Percentiles rank a stretch among this genome's conserved stretches.
phyloP scores from a whole-genome alignment of 2,329 filamentous ascomycete species.

The Colletotrichum theobromicola region DNA sequence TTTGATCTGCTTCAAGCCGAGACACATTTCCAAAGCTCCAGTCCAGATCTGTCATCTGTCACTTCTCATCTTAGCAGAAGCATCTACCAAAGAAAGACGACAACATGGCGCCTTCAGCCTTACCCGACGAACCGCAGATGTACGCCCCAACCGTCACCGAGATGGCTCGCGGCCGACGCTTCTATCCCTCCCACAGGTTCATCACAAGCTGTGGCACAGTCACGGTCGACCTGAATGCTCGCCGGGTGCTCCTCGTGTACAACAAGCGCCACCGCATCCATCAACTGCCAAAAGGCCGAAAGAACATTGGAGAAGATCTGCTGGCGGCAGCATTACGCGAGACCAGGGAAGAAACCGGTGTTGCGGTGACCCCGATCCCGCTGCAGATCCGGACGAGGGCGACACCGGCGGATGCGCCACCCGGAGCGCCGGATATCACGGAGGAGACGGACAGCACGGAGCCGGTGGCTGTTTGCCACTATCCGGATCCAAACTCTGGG shows the following conservation, averaged over 20 bases:
- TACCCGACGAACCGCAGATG: constrained; percentile 1
- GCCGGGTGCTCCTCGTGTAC: constrained; percentile 46
- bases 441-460: background rate
- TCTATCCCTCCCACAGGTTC: constrained; percentile 45
- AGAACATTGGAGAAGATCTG: constrained; percentile 50
- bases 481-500: constrained; percentile 26
- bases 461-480: background rate
- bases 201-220: constrained; percentile 54
- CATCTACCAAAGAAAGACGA: background rate
- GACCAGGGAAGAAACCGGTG: constrained; percentile 53
- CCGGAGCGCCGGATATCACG: constrained; percentile 27
- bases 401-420: constrained; percentile 30
- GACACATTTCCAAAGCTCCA: background rate
- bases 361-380: constrained; percentile 40
- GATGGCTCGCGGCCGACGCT: constrained; percentile 26
- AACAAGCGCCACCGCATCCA: constrained; percentile 47
- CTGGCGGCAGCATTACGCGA: constrained; percentile 49
- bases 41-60: background rate
- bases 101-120: constrained; percentile 11
- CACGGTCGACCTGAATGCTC: constrained; percentile 40
- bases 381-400: constrained; percentile 49
- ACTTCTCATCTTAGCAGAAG: background rate
- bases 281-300: constrained; percentile 54
- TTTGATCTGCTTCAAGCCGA: background rate
- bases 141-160: constrained; percentile 6